Conservation (phyloP, 768 basidiomycete genomes). For the Flagelloscypha sp. region DNA sequence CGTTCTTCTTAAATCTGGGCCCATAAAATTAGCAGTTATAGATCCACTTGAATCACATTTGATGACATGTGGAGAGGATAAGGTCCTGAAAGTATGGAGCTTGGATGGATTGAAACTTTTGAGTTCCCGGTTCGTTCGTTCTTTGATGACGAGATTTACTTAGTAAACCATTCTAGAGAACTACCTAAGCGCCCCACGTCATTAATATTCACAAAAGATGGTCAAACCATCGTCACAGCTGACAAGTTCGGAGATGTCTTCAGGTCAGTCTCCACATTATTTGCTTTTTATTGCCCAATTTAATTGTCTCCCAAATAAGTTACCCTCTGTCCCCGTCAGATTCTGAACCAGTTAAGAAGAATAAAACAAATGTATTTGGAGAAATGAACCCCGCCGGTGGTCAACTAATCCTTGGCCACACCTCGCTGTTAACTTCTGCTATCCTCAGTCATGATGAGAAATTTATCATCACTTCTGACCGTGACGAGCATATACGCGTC, state of each 20-base stretch:
- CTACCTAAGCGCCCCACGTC: conserved; percentile 78
- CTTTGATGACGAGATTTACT: neutral
- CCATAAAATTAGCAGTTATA: conserved; percentile 51
- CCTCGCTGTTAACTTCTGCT: conserved; percentile 74
- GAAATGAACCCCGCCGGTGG: conserved; percentile 33
- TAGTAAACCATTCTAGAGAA: conserved; percentile 38
- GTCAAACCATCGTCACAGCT: conserved; percentile 64
- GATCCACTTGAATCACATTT: conserved; percentile 38
- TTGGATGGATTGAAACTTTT: conserved; percentile 46
- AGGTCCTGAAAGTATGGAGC: conserved; percentile 69
- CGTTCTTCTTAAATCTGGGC: conserved; percentile 38
- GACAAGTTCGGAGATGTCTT: conserved; percentile 97
- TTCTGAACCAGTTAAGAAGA: conserved; percentile 10
- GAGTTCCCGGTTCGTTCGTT: conserved; percentile 20
- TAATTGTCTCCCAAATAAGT: conserved; percentile 29
- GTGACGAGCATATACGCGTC: conserved; percentile 92
- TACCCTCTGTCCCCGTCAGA: conserved; percentile 44
- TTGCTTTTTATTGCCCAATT: neutral
- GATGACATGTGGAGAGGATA: conserved; percentile 71
- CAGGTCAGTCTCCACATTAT: conserved; percentile 38
- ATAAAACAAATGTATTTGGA: neutral
- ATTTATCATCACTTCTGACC: conserved; percentile 81
- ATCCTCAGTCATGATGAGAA: conserved; percentile 58
- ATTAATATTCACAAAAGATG: conserved; percentile 53
- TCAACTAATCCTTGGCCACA: conserved; percentile 75